These are phyloP conservation scores for Colletotrichum higginsianum DNA, from an alignment of 2,329 filamentous ascomycete genomes.

Conservation along the genomic window DNA sequence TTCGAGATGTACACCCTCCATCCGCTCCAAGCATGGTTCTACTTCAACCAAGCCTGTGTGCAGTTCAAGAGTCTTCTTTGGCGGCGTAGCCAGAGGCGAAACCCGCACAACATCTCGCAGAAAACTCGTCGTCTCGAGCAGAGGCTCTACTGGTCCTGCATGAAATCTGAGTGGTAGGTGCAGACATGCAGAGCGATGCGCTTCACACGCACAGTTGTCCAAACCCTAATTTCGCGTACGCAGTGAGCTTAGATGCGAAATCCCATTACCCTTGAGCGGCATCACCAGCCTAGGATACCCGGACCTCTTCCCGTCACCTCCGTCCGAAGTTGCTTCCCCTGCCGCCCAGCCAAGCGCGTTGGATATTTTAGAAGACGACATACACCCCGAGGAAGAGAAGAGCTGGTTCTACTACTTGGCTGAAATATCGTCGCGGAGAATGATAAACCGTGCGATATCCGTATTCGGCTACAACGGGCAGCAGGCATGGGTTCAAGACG, in stretches of 20 bases:
- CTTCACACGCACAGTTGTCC: background rate
- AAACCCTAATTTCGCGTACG: background rate
- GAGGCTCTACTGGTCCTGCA: conserved; percentile 52
- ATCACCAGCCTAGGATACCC: conserved; percentile 47
- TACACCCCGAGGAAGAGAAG: conserved; percentile 45
- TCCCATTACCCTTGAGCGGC: conserved; percentile 39
- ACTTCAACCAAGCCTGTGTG: conserved; percentile 51
- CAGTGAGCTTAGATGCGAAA: conserved; percentile 42
- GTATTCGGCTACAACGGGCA: conserved; percentile 37
- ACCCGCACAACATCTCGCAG: conserved; percentile 5
- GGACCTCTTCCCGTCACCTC: conserved; percentile 49
- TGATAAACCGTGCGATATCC: conserved; percentile 41
- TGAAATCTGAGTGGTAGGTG: conserved; percentile 51
- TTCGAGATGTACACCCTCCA: conserved; percentile 53
- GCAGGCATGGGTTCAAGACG: conserved; percentile 44
- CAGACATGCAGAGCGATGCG: too few relatives aligned
- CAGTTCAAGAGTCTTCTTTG: conserved; percentile 44
- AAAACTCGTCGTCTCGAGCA: conserved; percentile 45
- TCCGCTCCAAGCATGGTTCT: conserved; percentile 50
- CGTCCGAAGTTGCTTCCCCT: conserved; percentile 41
- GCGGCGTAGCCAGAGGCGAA: conserved; percentile 16
- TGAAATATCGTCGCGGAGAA: conserved; percentile 49
- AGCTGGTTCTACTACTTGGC: conserved; percentile 52
- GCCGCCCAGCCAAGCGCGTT: conserved; percentile 1
- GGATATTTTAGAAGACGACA: conserved; percentile 32